phyloP scores from a whole-genome alignment of 805 yeast genomes.

The Cyberlindnera maritima region DNA sequence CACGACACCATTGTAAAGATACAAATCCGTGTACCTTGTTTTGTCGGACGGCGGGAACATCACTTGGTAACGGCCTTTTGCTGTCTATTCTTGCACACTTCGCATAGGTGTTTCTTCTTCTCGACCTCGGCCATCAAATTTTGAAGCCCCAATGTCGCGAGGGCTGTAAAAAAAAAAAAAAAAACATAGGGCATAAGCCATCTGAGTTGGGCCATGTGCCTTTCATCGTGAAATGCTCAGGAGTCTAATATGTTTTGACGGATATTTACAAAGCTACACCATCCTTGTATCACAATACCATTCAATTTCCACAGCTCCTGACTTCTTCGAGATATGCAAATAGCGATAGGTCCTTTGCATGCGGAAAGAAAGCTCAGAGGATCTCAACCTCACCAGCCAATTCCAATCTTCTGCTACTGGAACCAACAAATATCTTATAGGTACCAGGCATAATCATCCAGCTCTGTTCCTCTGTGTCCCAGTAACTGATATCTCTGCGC shows the following conservation, averaged over 20 bases:
- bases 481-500: slow-evolving; percentile 52
- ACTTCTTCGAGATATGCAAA: no score
- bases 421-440: slow-evolving; percentile 49
- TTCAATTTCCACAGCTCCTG: no score
- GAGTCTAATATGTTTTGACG: no score
- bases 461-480: slow-evolving; percentile 54
- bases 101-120: not conserved
- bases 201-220: no score
- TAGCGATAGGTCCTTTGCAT: not conserved
- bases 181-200: not conserved
- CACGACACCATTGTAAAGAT: slow-evolving; percentile 51
- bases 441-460: slow-evolving; percentile 59
- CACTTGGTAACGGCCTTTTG: not conserved
- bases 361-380: slow-evolving; percentile 13
- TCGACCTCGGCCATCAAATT: not conserved
- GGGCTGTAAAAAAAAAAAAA: not conserved
- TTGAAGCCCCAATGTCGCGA: slow-evolving; percentile 2
- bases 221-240: no score
- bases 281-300: no score
- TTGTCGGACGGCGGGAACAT: slow-evolving; percentile 30
- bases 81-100: not conserved
- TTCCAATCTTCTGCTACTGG: slow-evolving; percentile 46
- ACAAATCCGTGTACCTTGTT: slow-evolving; percentile 62
- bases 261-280: no score
- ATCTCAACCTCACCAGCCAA: slow-evolving; percentile 38